Evolutionary conservation across 768 basidiomycete species (phyloP).

Genomic region (Serpula lacrymans): DNA sequence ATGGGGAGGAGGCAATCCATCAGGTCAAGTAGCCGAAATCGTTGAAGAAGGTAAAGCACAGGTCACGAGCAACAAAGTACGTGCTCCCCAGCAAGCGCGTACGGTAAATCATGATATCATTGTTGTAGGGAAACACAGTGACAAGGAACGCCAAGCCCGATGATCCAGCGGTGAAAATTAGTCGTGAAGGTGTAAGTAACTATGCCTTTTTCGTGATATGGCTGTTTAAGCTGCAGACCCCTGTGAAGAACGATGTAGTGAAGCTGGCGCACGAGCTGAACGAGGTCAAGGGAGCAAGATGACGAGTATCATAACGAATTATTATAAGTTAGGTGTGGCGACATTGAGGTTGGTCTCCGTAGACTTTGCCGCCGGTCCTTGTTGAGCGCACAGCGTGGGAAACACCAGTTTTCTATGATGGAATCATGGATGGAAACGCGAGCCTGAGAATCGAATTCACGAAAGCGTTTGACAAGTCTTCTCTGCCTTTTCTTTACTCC

Average conservation of each 20-base stretch:
- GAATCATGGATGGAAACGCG: slow-evolving; percentile 8
- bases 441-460: slow-evolving; percentile 14
- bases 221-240: background rate
- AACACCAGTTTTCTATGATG: slow-evolving; percentile 17
- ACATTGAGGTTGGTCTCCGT: too few species aligned
- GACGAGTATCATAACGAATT: background rate
- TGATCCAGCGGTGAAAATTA: slow-evolving; percentile 49
- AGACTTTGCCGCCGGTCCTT: background rate
- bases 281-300: slow-evolving; percentile 32
- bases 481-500: slow-evolving; percentile 9
- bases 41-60: slow-evolving; percentile 40
- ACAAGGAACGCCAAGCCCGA: slow-evolving; percentile 40
- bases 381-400: slow-evolving; percentile 22
- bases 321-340: background rate
- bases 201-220: background rate
- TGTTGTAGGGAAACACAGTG: slow-evolving; percentile 37
- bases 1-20: slow-evolving; percentile 30
- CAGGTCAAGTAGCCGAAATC: slow-evolving; percentile 37
- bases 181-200: slow-evolving; percentile 38
- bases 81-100: background rate
- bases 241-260: slow-evolving; percentile 44
- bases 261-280: slow-evolving; percentile 51
- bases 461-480: slow-evolving; percentile 12
- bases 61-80: slow-evolving; percentile 44
- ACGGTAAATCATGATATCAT: background rate